Conservation (phyloP, 345 rosid genomes). For the Populus deltoides region DNA sequence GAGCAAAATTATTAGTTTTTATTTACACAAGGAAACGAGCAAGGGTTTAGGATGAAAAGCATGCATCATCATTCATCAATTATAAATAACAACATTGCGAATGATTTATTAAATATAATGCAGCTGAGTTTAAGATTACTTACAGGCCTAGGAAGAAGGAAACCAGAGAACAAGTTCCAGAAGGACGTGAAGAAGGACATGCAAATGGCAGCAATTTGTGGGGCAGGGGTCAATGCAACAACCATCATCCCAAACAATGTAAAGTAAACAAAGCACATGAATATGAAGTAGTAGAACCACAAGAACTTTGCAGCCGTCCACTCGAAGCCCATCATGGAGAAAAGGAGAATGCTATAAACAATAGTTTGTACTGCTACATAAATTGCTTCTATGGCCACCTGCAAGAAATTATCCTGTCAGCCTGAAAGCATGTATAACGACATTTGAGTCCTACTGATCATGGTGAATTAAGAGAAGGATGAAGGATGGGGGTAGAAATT, state of each 20-base stretch:
- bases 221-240: constrained; percentile 69
- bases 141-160: constrained; percentile 68
- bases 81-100: too few relatives aligned
- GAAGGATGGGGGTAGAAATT: too few relatives aligned
- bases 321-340: constrained; percentile 71
- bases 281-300: constrained; percentile 63
- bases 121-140: neutral
- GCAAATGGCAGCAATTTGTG: constrained; percentile 61
- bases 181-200: constrained; percentile 80
- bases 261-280: constrained; percentile 61
- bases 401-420: constrained; percentile 6
- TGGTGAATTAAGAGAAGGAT: too few relatives aligned
- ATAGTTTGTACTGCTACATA: constrained; percentile 54
- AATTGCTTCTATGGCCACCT: constrained; percentile 68
- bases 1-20: neutral
- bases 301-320: constrained; percentile 51
- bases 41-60: too few relatives aligned
- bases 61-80: too few relatives aligned
- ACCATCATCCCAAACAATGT: constrained; percentile 78
- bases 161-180: constrained; percentile 90
- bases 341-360: constrained; percentile 53
- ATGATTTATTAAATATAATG: too few relatives aligned
- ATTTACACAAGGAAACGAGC: too few relatives aligned
- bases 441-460: too few relatives aligned
- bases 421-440: too few relatives aligned